Percentiles rank a stretch among this genome's conserved stretches.
These are phyloP conservation scores for Aspergillus udagawae DNA, from an alignment of 2,329 filamentous ascomycete species.

Conservation along the genomic window DNA sequence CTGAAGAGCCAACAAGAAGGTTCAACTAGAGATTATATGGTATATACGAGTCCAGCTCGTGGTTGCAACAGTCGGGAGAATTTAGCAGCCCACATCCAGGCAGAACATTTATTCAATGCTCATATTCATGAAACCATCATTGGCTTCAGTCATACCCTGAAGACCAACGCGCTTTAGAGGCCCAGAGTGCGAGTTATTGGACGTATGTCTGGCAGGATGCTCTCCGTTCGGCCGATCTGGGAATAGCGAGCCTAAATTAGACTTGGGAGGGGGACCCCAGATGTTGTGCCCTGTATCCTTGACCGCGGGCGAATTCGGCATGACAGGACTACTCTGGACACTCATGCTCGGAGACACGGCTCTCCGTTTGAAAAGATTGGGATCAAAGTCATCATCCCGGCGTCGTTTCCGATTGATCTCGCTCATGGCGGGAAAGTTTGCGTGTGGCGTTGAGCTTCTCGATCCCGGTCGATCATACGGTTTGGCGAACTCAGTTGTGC, in stretches of 20 bases:
- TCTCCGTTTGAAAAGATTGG: constrained; percentile 80
- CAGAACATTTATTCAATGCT: constrained; percentile 69
- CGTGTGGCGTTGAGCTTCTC: constrained; percentile 41
- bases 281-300: constrained; percentile 56
- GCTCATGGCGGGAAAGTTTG: constrained; percentile 48
- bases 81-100: not conserved
- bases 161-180: constrained; percentile 63
- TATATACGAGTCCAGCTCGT: constrained; percentile 10
- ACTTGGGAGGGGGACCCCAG: constrained; percentile 68
- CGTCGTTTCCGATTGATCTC: constrained; percentile 78
- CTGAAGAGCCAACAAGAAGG: not conserved
- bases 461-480: constrained; percentile 34
- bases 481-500: constrained; percentile 25
- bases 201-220: constrained; percentile 50
- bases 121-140: constrained; percentile 94
- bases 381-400: constrained; percentile 86
- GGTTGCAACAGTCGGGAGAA: not conserved
- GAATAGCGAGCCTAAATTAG: constrained; percentile 50
- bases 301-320: constrained; percentile 75
- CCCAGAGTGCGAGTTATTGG: constrained; percentile 45
- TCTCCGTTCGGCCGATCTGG: constrained; percentile 47
- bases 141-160: constrained; percentile 94
- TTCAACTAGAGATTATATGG: not conserved
- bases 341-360: constrained; percentile 91
- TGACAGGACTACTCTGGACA: constrained; percentile 81